phyloP scores from a whole-genome alignment of 176 grass and related monocot species.

The Rhynchospora tenuis region DNA sequence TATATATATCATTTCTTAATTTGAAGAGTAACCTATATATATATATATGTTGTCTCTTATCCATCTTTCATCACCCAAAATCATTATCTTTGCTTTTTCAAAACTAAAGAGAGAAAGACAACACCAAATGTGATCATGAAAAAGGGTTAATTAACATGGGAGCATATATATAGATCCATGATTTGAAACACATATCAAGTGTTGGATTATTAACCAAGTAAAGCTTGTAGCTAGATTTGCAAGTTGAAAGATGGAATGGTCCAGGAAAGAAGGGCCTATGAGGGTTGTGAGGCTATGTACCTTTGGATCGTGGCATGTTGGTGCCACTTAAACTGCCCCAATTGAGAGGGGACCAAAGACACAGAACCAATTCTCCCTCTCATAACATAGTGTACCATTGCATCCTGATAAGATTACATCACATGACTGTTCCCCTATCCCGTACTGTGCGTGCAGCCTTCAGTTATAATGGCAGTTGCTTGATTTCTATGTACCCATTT shows the following conservation, averaged over 20 bases:
- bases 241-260: slow-evolving; percentile 1
- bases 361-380: not conserved
- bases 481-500: not conserved
- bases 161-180: slow-evolving; percentile 15
- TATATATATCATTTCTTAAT: not conserved
- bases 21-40: no score
- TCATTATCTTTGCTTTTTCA: no score
- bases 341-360: slow-evolving; percentile 7
- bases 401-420: slow-evolving; percentile 24
- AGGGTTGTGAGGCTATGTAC: slow-evolving; percentile 1
- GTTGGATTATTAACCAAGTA: not conserved
- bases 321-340: slow-evolving; percentile 3
- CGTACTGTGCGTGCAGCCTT: slow-evolving; percentile 13
- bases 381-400: slow-evolving; percentile 13
- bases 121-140: not conserved
- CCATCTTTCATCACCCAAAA: no score
- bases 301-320: slow-evolving; percentile 21
- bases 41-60: no score
- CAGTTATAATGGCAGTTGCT: not conserved
- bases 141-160: slow-evolving; percentile 11
- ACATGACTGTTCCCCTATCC: slow-evolving; percentile 12
- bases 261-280: not conserved
- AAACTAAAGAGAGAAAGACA: no score
- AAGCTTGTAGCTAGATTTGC: not conserved
- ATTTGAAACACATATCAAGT: not conserved